Evolutionary conservation across 176 grass and related monocot genomes (phyloP), one percentile per base, ranked within the genome.

Genomic region (Melocanna baccifera): DNA sequence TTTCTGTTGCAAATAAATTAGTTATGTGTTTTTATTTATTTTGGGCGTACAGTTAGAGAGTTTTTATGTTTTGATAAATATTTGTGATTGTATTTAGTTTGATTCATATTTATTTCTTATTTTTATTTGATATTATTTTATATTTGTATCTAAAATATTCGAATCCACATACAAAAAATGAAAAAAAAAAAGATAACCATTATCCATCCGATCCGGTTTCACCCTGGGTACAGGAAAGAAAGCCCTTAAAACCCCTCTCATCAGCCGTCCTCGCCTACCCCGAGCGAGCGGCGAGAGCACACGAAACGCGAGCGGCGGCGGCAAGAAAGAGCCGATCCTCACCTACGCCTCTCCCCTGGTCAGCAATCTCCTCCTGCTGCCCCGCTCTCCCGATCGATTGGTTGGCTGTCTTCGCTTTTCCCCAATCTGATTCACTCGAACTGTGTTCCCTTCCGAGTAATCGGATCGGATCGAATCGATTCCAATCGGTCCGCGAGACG

Each of bases 251-350:
- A 85, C 83, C 74, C 47, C 19, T 30, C 46, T 28, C 34, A 62
- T 75, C 76, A 41, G 50, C 81, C 63, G 75, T 76, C 51, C 6
- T 81, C 48, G 26, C 67, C 81, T 23, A 73, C 65, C 12, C 16
- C 75, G 9, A 41, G 58, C 75, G 42, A 0, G 42, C 26, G 4
- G 58, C 28, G 25, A 23, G 67, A 59, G 71, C 81, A 81, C 58
- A 48, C 69, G 50, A 74, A 20, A 19, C 66, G 64, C 22, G 41
- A n/a, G 15, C 9, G 45, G 25, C 73, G 66, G 0, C 61, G 50
- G 12, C 62, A 47, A 79, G 77, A 77, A 37, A 43, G n/a, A 13
- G 51, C 19, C n/a, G 77, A 46, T 81, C 77, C 58, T 85, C 75
- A 41, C 66, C 66, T 14, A 9, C 65, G 28, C n/a, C 29, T 61